Conservation (phyloP, 345 rosid genomes). For the Linum tenue region DNA sequence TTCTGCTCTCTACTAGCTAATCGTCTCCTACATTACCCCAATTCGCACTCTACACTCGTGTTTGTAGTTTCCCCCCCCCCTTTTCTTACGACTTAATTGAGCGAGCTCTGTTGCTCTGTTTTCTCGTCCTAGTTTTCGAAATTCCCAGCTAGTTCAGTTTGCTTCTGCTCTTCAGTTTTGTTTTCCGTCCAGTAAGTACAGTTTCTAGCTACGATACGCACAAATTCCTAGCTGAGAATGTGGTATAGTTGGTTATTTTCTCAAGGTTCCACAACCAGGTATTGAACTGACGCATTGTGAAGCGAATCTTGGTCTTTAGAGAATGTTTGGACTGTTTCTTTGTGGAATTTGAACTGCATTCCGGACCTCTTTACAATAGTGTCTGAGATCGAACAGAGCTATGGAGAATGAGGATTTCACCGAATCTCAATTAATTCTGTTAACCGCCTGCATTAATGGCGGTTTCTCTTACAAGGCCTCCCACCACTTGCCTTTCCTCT, state of each 20-base stretch:
- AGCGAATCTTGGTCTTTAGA: neutral
- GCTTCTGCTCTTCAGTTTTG: no score
- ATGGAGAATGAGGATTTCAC: neutral
- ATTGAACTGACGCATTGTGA: neutral
- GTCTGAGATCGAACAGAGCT: constrained; percentile 5
- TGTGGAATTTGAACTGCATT: neutral
- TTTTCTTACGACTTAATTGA: no score
- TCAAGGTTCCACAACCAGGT: neutral
- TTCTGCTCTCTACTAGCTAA: neutral
- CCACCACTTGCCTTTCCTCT: neutral
- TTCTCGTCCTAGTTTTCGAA: neutral
- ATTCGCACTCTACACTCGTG: neutral
- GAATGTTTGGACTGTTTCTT: neutral
- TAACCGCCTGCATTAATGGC: constrained; percentile 13
- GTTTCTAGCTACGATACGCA: no score
- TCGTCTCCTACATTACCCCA: neutral
- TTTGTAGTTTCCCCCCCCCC: no score
- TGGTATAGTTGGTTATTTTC: no score
- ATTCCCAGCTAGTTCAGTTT: neutral
- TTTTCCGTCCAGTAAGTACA: neutral
- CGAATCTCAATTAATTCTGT: constrained; percentile 2
- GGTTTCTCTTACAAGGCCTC: neutral
- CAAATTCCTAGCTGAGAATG: no score
- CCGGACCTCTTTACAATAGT: neutral
- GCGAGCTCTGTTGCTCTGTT: neutral